phyloP scores from a whole-genome alignment of 768 basidiomycete genomes.

The Agrocybe chaxingu region DNA sequence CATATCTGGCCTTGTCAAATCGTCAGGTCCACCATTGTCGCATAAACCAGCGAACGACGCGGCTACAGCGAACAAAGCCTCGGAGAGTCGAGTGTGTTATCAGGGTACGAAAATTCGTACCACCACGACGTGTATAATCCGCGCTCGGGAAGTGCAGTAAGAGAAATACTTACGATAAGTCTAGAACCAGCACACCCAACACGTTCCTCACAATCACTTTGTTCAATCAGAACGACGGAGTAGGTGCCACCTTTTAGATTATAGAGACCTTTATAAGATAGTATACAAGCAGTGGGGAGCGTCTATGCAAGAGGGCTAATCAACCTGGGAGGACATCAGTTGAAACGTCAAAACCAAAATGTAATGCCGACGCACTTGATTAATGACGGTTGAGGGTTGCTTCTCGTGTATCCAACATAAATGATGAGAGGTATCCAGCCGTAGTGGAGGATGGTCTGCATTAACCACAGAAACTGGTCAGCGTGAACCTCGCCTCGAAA shows the following conservation, averaged over 20 bases:
- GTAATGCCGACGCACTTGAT: constrained; percentile 71
- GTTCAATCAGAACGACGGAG: constrained; percentile 1
- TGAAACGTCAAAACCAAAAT: constrained; percentile 1
- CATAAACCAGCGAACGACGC: constrained; percentile 47
- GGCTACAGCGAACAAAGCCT: constrained; percentile 42
- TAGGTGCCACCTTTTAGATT: constrained; percentile 18
- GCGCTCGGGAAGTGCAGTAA: constrained; percentile 11
- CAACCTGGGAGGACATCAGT: constrained; percentile 50
- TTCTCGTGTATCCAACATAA: constrained; percentile 90
- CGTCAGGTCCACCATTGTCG: constrained; percentile 42
- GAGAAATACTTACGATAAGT: neutral
- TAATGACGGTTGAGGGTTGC: constrained; percentile 90
- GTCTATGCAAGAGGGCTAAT: constrained; percentile 88
- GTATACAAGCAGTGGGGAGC: constrained; percentile 17
- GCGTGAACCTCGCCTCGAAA: neutral
- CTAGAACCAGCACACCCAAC: neutral
- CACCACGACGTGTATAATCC: constrained; percentile 76
- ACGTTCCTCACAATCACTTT: neutral
- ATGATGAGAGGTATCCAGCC: constrained; percentile 97
- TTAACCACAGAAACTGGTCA: neutral
- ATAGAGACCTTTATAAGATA: constrained; percentile 20
- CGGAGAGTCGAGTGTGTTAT: constrained; percentile 17
- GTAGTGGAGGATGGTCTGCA: constrained; percentile 86
- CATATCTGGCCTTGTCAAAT: constrained; percentile 90
- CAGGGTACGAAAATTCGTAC: constrained; percentile 36